Conservation (phyloP, 2,329 filamentous ascomycete species). For the Cladosporium sp. region DNA sequence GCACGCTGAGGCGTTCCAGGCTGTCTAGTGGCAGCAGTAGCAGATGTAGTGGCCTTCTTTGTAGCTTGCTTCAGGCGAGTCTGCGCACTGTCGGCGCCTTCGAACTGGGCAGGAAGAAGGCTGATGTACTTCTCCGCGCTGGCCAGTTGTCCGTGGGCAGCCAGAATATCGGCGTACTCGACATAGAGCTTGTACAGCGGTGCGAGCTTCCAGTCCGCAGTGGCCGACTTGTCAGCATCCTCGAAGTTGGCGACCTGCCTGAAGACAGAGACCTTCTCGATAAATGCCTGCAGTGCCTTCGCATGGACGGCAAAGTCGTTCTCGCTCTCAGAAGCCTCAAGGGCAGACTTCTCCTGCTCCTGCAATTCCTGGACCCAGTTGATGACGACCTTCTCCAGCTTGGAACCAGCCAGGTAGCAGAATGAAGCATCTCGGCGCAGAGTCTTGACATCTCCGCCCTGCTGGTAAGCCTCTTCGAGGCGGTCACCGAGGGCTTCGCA, state of each 20-base stretch:
- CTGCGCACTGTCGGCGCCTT: slow-evolving; percentile 81
- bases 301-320: slow-evolving; percentile 92
- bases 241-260: slow-evolving; percentile 89
- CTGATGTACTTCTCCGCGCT: slow-evolving; percentile 90
- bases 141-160: slow-evolving; percentile 81
- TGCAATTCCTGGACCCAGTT: slow-evolving; percentile 92
- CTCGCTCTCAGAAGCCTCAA: slow-evolving; percentile 65
- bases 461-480: slow-evolving; percentile 66
- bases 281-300: slow-evolving; percentile 83
- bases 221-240: slow-evolving; percentile 70
- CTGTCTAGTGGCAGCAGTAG: slow-evolving; percentile 42
- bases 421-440: slow-evolving; percentile 86
- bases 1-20: slow-evolving; percentile 34
- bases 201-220: slow-evolving; percentile 83
- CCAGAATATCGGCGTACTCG: slow-evolving; percentile 94
- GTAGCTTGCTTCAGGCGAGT: slow-evolving; percentile 84
- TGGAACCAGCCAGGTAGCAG: slow-evolving; percentile 93
- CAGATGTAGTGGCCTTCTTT: slow-evolving; percentile 45
- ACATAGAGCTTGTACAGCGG: slow-evolving; percentile 91
- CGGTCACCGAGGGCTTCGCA: slow-evolving; percentile 94
- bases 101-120: slow-evolving; percentile 78
- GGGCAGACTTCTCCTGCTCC: slow-evolving; percentile 74
- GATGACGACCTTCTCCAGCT: slow-evolving; percentile 91
- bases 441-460: slow-evolving; percentile 50
- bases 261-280: slow-evolving; percentile 98